Evolutionary conservation across 441 rosid species (phyloP).

Genomic region (Croton setiger): DNA sequence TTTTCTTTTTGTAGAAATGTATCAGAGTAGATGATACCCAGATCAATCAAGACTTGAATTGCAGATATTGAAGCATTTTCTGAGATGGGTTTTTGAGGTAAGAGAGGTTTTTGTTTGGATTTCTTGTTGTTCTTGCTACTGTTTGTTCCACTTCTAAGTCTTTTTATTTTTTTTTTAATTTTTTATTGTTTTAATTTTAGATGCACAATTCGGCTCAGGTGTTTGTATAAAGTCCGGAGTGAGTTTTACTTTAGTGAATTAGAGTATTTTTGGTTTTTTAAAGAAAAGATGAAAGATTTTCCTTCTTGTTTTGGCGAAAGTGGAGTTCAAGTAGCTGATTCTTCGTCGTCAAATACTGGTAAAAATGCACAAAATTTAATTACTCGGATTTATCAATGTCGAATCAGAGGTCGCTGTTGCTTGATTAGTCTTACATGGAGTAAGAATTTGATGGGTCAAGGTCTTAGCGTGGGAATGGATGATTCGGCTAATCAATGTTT

Average conservation of each 20-base stretch:
- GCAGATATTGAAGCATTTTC: constrained; percentile 31
- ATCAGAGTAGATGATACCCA: constrained; percentile 26
- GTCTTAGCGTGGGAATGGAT: constrained; percentile 59
- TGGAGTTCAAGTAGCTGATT: constrained; percentile 80
- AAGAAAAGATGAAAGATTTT: constrained; percentile 65
- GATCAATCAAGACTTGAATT: constrained; percentile 27
- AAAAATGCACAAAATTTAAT: constrained; percentile 66
- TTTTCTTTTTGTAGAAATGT: constrained; percentile 29
- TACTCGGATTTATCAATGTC: constrained; percentile 62
- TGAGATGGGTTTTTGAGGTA: constrained; percentile 39
- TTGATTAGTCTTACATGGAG: constrained; percentile 76
- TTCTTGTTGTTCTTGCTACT: constrained; percentile 13
- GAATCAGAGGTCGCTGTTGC: constrained; percentile 52
- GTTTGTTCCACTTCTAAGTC: constrained; percentile 18
- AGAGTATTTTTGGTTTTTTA: constrained; percentile 15
- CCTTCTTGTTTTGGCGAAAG: constrained; percentile 92
- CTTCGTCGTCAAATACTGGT: constrained; percentile 50
- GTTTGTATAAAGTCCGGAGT: constrained; percentile 30
- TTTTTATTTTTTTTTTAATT: no score
- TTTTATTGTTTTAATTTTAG: constrained; percentile 27
- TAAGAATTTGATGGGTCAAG: constrained; percentile 88
- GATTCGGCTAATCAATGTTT: constrained; percentile 64
- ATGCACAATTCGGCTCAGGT: constrained; percentile 25
- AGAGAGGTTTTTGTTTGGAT: constrained; percentile 11
- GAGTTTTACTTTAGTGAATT: constrained; percentile 25